Base-by-base conservation (phyloP, 2,329 filamentous ascomycete genomes). In the Rhytidhysteron rufulum region DNA sequence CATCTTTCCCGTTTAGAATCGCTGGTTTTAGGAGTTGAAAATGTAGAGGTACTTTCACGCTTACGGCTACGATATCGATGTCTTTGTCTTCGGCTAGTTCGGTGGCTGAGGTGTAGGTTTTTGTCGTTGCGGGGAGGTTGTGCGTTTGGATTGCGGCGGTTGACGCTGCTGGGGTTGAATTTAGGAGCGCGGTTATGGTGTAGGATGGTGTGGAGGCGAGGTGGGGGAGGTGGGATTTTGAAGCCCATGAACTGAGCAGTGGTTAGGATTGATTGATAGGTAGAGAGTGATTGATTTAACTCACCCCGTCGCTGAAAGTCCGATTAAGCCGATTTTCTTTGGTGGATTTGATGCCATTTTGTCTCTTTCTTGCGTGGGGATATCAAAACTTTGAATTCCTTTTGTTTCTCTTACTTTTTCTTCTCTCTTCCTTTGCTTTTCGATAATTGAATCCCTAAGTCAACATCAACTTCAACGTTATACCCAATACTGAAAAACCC, bases 181-280 rank as follows among this genome's bases (percentile, higher is more conserved):
- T 78, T 48, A 70, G 68, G 1, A 78, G 60, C 6, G 73, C 74
- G n/a, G 68, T 65, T 42, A 78, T 69, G 21, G 69, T 57, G 53
- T 75, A 77, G 5, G 64, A 55, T 3, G 60, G 37, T 2, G 58
- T 58, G 3, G 53, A 51, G 9, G 48, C 49, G 2, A 69, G 41
- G 20, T 63, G 62, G 1, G 60, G 65, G 1, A 73, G 51, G 41
- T 74, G 70, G 4, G 68, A 57, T 7, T 31, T 31, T 4, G 52
- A 49, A 16, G 60, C 65, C 67, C 70, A 72, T 13, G 57, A 61
- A 19, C 58, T 57, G 32, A 15, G 13, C 16, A 17, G 11, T 15
- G n/a, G 15, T 13, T 33, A n/a, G 24, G 5, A 8, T 15, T 4
- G 39, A 24, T 4, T 11, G 3, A n/a, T 15, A 31, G 25, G 19